A percentile compares a stretch with the other conserved stretches of the same genome.
These are phyloP conservation scores for Claviceps paspali DNA, from an alignment of 2,329 filamentous ascomycete species.

Conservation along the genomic window DNA sequence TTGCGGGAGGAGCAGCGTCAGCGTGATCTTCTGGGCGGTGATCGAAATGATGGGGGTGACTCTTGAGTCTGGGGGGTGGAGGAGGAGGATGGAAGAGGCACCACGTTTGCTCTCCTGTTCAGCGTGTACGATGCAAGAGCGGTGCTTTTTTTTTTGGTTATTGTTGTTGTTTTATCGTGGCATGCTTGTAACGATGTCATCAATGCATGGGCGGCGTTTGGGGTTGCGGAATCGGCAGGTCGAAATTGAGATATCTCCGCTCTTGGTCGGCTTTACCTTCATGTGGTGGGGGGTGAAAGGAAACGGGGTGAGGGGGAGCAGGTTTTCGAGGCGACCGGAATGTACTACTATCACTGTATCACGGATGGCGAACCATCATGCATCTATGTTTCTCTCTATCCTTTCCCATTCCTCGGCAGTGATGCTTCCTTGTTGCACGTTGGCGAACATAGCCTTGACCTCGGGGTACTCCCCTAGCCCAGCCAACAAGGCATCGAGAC, in stretches of 20 bases:
- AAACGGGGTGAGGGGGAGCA: too few species aligned
- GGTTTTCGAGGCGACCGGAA: too few species aligned
- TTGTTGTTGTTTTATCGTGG: neutral
- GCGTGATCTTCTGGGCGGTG: slow-evolving; percentile 11
- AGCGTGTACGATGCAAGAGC: slow-evolving; percentile 3
- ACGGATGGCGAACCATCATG: slow-evolving; percentile 12
- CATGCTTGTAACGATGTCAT: neutral
- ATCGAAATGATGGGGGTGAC: slow-evolving; percentile 13
- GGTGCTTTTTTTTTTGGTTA: neutral
- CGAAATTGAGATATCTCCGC: neutral
- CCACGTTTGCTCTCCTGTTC: too few species aligned
- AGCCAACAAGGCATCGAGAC: slow-evolving; percentile 44
- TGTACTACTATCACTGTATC: too few species aligned
- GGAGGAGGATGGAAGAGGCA: neutral
- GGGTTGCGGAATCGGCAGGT: neutral
- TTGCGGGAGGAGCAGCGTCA: slow-evolving; percentile 20
- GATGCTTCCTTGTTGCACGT: slow-evolving; percentile 38
- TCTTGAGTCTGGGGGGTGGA: slow-evolving; percentile 1
- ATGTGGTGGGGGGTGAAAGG: too few species aligned
- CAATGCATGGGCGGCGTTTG: slow-evolving; percentile 6
- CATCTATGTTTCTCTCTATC: slow-evolving; percentile 37
- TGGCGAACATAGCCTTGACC: slow-evolving; percentile 68
- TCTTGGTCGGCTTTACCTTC: neutral
- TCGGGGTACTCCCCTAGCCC: slow-evolving; percentile 51
- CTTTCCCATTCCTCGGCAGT: slow-evolving; percentile 38